Base-by-base conservation (phyloP, 164 flowering plant genomes). In the Vitis rupestris region DNA sequence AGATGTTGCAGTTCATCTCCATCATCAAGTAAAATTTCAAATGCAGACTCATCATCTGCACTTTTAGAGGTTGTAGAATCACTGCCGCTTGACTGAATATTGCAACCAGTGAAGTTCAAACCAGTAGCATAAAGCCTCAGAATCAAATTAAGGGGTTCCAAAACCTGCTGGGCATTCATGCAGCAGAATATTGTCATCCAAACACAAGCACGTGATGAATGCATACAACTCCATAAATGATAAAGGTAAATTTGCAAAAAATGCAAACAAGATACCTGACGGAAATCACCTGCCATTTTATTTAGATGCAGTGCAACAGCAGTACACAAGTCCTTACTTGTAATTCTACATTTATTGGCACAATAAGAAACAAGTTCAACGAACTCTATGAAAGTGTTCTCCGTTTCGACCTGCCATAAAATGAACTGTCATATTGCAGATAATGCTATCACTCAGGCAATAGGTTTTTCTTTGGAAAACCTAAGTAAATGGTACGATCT, bases 101-200 rank as follows among this genome's bases (percentile, higher is more conserved):
- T 76, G 56, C 52, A 52, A 51, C 66, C 67, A 37, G 29, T 44
- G 9, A 84, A 37, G 63, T 60, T 70, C 67, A 90, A 74, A 47
- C 93, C 96, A 61, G 72, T 66, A 15, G 86, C 84, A 81, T 90
- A 88, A 66, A 90, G 80, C 69, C 81, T 80, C 78, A 86, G 55
- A 67, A 90, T 82, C 68, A 79, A 59, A 56, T 71, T 67, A 73
- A 76, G 23, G 17, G 27, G 60, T 17, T 14, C 19, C 19, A 75
- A 68, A 65, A 59, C 83, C 91, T 85, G 86, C 61, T 62, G 49
- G 72, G 48, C 53, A 71, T 44, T 31, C 50, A 63, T 9, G 19
- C 7, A 8, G 59, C 6, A 37, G 12, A 37, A 10, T 12, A 0
- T 31, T 53, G 13, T 37, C 10, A 61, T 15, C 13, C 31, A 63